These are phyloP conservation scores for Spergularia bocconei DNA, from an alignment of 148 eudicot genomes.

Conservation along the genomic window DNA sequence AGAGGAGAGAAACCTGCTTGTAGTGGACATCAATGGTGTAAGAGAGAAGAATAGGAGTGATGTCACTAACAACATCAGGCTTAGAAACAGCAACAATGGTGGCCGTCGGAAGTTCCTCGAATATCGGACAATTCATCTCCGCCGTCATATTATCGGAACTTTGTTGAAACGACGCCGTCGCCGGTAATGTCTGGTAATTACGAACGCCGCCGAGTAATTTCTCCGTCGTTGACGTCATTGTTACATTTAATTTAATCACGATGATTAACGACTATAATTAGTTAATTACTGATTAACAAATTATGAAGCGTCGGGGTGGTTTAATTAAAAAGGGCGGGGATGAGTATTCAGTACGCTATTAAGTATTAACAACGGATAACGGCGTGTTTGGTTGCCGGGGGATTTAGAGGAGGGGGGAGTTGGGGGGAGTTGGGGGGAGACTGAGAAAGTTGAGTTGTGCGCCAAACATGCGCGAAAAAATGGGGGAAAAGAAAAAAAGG, in stretches of 20 bases:
- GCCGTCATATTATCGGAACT: conserved; percentile 25
- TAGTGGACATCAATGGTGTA: conserved; percentile 84
- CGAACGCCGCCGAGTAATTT: conserved; percentile 26
- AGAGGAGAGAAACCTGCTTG: conserved; percentile 54
- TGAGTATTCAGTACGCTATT: too few relatives aligned
- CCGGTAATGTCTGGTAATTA: conserved; percentile 29
- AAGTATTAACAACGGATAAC: too few relatives aligned
- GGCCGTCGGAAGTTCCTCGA: conserved; percentile 82
- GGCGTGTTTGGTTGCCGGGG: not conserved
- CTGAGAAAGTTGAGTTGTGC: not conserved
- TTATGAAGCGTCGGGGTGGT: too few relatives aligned
- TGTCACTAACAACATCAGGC: conserved; percentile 63
- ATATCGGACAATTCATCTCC: conserved; percentile 29
- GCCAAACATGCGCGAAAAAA: not conserved
- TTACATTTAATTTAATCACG: not conserved
- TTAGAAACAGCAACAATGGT: conserved; percentile 70
- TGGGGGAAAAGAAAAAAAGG: not conserved
- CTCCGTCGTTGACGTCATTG: conserved; percentile 34
- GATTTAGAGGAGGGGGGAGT: not conserved
- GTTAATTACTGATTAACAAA: not conserved
- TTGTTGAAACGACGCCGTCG: conserved; percentile 33
- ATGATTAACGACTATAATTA: not conserved
- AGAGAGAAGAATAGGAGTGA: conserved; percentile 76
- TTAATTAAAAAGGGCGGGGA: not conserved
- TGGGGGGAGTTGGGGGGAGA: too few relatives aligned